Conservation (phyloP, 2,329 filamentous ascomycete genomes). For the Xylariaceae sp. region DNA sequence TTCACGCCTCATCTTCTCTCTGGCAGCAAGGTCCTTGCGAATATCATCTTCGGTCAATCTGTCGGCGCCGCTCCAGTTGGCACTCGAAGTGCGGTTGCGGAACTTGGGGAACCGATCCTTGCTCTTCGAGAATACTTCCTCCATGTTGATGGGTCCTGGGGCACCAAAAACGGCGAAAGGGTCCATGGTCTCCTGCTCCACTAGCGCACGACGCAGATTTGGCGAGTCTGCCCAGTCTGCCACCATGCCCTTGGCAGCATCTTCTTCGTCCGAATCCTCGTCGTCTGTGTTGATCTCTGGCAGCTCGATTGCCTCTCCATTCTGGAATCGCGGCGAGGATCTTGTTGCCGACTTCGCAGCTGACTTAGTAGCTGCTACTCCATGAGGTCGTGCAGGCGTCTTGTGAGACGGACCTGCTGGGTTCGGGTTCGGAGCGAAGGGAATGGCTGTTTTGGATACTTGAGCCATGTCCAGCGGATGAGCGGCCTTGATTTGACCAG, state of each 20-base stretch:
- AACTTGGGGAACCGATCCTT: conserved; percentile 85
- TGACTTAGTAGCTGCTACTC: conserved; percentile 46
- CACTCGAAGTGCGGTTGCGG: conserved; percentile 84
- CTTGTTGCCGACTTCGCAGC: conserved; percentile 56
- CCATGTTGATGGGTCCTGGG: conserved; percentile 84
- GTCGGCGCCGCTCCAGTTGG: conserved; percentile 86
- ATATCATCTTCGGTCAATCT: conserved; percentile 71
- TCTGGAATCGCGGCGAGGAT: conserved; percentile 80
- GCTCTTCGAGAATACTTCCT: conserved; percentile 90
- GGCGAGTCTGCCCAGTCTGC: conserved; percentile 89
- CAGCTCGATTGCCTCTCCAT: conserved; percentile 84
- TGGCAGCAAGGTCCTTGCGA: conserved; percentile 61
- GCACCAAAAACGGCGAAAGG: conserved; percentile 84
- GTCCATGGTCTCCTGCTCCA: conserved; percentile 80
- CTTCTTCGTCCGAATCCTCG: conserved; percentile 71
- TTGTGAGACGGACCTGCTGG: conserved; percentile 56
- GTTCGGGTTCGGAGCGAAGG: conserved; percentile 71
- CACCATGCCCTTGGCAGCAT: conserved; percentile 55
- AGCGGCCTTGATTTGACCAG: conserved; percentile 56
- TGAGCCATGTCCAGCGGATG: conserved; percentile 83
- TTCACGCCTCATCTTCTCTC: conserved; percentile 64
- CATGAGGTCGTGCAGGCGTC: conserved; percentile 59
- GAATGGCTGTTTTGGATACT: conserved; percentile 82
- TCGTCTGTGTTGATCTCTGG: conserved; percentile 95
- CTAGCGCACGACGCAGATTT: conserved; percentile 69